phyloP scores from a whole-genome alignment of 805 yeast species.

The Yarrowia sp. region DNA sequence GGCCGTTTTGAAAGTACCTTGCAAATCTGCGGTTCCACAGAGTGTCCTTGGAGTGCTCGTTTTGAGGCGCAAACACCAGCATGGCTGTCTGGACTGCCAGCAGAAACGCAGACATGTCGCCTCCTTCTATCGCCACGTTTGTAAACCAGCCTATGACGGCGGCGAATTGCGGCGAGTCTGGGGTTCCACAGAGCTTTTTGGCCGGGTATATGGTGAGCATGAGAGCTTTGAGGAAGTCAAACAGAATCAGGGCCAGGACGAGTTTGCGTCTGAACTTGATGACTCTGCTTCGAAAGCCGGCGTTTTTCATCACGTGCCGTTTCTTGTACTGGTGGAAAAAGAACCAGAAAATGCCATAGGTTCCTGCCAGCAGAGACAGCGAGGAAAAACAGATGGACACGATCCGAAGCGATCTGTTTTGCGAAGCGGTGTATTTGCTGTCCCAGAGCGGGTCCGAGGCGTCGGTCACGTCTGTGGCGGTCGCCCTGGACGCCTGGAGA shows the following conservation, averaged over 20 bases:
- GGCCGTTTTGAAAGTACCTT: constrained; percentile 54
- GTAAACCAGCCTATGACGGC: constrained; percentile 77
- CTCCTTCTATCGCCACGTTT: constrained; percentile 83
- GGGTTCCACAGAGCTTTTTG: constrained; percentile 56
- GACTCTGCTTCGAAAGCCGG: constrained; percentile 4
- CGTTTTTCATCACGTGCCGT: not conserved
- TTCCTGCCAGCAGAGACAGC: constrained; percentile 17
- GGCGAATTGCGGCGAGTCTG: constrained; percentile 45
- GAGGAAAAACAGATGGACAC: constrained; percentile 22
- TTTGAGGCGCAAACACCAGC: constrained; percentile 69
- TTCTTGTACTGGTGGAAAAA: constrained; percentile 22
- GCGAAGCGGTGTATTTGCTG: constrained; percentile 26
- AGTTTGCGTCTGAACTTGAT: constrained; percentile 58
- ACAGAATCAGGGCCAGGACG: constrained; percentile 69
- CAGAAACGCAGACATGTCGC: constrained; percentile 79
- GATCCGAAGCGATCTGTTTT: constrained; percentile 20
- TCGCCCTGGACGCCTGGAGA: constrained; percentile 9
- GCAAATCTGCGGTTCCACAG: constrained; percentile 25
- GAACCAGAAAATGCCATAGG: constrained; percentile 23
- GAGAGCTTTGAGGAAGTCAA: constrained; percentile 77
- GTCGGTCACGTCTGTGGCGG: constrained; percentile 11
- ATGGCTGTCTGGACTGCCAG: constrained; percentile 85
- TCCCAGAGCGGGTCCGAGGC: constrained; percentile 10
- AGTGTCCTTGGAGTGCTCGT: constrained; percentile 64
- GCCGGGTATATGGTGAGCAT: constrained; percentile 60